These are phyloP conservation scores for Leishmania lainsoni DNA, from an alignment of 208 protist genomes.

Conservation along the genomic window DNA sequence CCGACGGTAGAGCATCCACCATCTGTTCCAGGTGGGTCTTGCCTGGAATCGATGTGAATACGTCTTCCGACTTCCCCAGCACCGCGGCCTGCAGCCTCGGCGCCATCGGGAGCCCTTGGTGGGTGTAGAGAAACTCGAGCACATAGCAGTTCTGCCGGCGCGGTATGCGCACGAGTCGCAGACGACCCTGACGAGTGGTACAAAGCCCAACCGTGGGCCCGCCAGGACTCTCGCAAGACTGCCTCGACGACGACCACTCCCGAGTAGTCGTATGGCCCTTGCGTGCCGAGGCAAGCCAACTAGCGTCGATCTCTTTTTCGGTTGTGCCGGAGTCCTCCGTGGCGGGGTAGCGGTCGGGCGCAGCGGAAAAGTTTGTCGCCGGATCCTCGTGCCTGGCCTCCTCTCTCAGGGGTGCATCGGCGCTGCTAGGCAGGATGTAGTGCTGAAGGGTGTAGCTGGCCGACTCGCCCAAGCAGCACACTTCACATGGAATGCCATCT, in stretches of 20 bases:
- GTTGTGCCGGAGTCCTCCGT: background rate
- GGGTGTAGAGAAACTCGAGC: constrained; percentile 73
- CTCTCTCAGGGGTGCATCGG: constrained; percentile 30
- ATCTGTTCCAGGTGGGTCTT: constrained; percentile 43
- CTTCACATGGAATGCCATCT: constrained; percentile 76
- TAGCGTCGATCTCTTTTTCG: background rate
- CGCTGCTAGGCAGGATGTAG: constrained; percentile 28
- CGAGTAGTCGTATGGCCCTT: background rate
- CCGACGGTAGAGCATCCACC: constrained; percentile 51
- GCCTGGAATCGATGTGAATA: constrained; percentile 9
- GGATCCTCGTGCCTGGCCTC: constrained; percentile 10
- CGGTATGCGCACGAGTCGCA: constrained; percentile 49
- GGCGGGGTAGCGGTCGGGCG: constrained; percentile 16
- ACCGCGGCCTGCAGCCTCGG: constrained; percentile 37
- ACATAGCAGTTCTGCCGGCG: constrained; percentile 43
- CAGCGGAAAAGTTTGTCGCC: constrained; percentile 1
- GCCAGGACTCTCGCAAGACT: constrained; percentile 5
- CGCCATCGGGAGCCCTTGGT: constrained; percentile 48
- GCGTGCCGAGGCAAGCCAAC: background rate
- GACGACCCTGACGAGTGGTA: constrained; percentile 36
- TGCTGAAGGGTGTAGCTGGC: constrained; percentile 34
- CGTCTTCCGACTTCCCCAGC: constrained; percentile 24
- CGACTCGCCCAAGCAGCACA: constrained; percentile 47
- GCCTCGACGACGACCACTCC: background rate
- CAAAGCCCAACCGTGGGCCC: constrained; percentile 12